These are phyloP conservation scores for Pseudogymnoascus sp. DNA, from an alignment of 2,329 filamentous ascomycete genomes.

Conservation along the genomic window DNA sequence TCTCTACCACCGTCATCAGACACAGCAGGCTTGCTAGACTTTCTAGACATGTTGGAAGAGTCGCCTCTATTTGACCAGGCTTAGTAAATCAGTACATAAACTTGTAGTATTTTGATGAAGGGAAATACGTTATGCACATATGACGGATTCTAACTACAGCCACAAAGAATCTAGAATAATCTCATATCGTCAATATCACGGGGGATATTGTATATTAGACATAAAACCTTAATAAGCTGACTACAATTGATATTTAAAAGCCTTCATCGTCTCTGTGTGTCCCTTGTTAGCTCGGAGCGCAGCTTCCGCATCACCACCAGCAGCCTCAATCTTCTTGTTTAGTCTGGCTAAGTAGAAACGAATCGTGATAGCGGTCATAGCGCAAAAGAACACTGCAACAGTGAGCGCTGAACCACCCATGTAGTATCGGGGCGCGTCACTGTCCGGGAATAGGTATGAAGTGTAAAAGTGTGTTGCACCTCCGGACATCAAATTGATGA, in stretches of 20 bases:
- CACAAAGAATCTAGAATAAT: neutral
- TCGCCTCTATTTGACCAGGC: neutral
- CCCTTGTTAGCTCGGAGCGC: neutral
- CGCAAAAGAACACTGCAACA: neutral
- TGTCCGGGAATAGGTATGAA: constrained; percentile 28
- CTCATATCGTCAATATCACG: neutral
- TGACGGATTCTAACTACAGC: neutral
- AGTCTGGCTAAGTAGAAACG: neutral
- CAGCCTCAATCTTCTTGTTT: constrained; percentile 2
- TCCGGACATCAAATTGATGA: constrained; percentile 23
- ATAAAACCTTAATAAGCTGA: neutral
- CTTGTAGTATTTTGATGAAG: neutral
- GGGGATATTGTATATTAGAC: neutral
- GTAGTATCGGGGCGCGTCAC: constrained; percentile 28
- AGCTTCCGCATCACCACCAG: neutral
- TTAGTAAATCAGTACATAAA: neutral
- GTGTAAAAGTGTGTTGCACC: constrained; percentile 25
- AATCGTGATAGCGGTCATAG: neutral
- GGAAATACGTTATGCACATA: neutral
- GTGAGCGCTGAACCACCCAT: constrained; percentile 18
- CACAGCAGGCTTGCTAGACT: neutral
- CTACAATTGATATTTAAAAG: neutral
- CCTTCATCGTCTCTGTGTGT: neutral
- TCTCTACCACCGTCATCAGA: neutral
- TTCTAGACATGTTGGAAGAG: neutral